Evolutionary conservation across 768 basidiomycete genomes (phyloP), one percentile per base, ranked within the genome.

Genomic region (Panaeolus papilionaceus): DNA sequence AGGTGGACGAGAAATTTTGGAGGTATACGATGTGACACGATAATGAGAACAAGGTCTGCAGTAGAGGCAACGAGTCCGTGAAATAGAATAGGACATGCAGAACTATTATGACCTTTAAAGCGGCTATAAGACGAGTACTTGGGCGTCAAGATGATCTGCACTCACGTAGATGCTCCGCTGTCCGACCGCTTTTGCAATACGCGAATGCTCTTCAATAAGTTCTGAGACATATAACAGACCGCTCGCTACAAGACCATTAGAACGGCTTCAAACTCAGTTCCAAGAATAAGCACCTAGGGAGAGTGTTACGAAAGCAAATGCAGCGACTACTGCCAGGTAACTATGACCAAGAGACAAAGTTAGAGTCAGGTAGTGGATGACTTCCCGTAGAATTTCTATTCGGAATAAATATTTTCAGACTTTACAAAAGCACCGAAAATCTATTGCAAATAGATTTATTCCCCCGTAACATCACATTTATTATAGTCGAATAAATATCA

Each of bases 161-260:
- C 94, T 71, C 76, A 96, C 96, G 79, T 94, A 96, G 69, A 93
- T 94, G n/a, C 89, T 86, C 70, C 93, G 82, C 77, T 94, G 90
- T 0, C 98, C 98, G 26, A 95, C 75, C 0, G 80, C 71, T 80
- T 98, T 99, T 12, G 98, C 93, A 66, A 86, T 74, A 58, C 87
- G 87, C 12, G 95, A 90, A 76, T 97, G 92, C 76, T 99, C 97
- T 78, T 99, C 97, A 69, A 99, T 98, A 38, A 98, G 78, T 76
- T 99, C 97, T 1, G 96, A 96, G 38, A 97, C 81, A 84, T 97
- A 98, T 65, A 99, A 81, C 54, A 99, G 82, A 7, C 96, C 97
- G 79, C 94, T 96, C 62, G 97, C 97, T 97, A 76, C 12, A 68
- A 26, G 61, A 69, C 26, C 11, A 37, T 58, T 62, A 66, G 61